Percentiles rank a stretch among this genome's conserved stretches.
Evolutionary conservation across 371 early-diverging fungal species (phyloP).

Genomic region (Mucor mucedo): DNA sequence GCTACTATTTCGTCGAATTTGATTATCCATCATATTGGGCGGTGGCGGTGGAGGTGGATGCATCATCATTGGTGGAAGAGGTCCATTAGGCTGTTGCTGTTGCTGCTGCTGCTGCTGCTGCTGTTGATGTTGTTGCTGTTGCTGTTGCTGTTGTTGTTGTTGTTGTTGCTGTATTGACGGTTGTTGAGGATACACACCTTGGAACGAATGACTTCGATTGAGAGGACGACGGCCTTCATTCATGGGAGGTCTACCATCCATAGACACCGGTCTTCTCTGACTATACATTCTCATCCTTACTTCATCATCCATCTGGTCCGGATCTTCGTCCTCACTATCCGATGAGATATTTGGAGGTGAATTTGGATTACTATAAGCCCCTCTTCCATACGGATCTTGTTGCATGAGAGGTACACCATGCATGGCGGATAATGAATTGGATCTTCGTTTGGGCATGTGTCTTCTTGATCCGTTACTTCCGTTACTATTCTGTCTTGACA

Average conservation of each 20-base stretch:
- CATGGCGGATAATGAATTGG: conserved; percentile 11
- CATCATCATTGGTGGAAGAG: conserved; percentile 8
- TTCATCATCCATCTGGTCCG: background rate
- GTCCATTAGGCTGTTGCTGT: background rate
- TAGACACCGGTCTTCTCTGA: background rate
- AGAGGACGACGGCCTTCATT: background rate
- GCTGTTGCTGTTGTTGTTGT: conserved; percentile 4
- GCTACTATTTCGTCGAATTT: conserved; percentile 4
- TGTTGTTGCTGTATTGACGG: conserved; percentile 3
- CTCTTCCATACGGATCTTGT: background rate
- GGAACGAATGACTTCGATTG: conserved; percentile 17
- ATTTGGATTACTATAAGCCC: background rate
- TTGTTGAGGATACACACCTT: background rate
- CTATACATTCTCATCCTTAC: background rate
- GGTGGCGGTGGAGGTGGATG: conserved; percentile 15
- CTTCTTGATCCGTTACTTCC: conserved; percentile 3
- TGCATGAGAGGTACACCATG: background rate
- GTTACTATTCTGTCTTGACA: conserved; percentile 14
- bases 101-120: conserved; percentile 6
- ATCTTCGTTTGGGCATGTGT: background rate
- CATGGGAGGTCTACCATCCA: background rate
- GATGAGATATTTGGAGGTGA: conserved; percentile 1
- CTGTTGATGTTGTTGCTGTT: conserved; percentile 1
- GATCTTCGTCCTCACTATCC: background rate
- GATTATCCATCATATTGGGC: conserved; percentile 12